phyloP scores from a whole-genome alignment of 2,329 filamentous ascomycete genomes.

The Fusarium torulosum region DNA sequence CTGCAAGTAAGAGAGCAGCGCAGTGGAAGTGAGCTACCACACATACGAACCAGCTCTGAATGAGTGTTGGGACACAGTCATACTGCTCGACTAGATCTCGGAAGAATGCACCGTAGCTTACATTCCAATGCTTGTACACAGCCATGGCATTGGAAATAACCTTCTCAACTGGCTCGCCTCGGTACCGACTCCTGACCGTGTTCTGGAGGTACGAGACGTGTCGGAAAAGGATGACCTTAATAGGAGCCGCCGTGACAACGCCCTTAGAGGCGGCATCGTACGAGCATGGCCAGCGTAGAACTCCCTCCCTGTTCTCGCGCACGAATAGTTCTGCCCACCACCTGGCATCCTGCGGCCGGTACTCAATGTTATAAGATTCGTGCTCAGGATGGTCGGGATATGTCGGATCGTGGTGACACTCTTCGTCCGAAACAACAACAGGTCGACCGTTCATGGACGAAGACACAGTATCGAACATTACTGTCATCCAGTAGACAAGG shows the following conservation, averaged over 20 bases:
- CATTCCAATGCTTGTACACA: constrained; percentile 68
- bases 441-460: constrained; percentile 62
- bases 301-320: constrained; percentile 44
- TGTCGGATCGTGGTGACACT: constrained; percentile 55
- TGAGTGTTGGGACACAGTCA: constrained; percentile 61
- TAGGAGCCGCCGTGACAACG: constrained; percentile 65
- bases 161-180: constrained; percentile 59
- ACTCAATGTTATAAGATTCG: constrained; percentile 38
- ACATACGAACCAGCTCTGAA: constrained; percentile 72
- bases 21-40: constrained; percentile 70
- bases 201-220: constrained; percentile 68
- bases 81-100: constrained; percentile 64
- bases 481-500: constrained; percentile 69
- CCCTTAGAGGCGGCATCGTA: constrained; percentile 63
- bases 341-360: constrained; percentile 46
- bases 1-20: constrained; percentile 66
- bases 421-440: constrained; percentile 56
- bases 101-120: constrained; percentile 64
- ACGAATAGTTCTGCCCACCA: constrained; percentile 54
- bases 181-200: constrained; percentile 57
- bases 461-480: constrained; percentile 71
- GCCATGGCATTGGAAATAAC: constrained; percentile 61
- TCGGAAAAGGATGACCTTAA: constrained; percentile 70
- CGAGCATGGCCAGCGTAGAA: constrained; percentile 65
- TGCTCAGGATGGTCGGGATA: constrained; percentile 42